Evolutionary conservation across 108 stramenopile species (phyloP).

Genomic region (Epipyxis sp.): DNA sequence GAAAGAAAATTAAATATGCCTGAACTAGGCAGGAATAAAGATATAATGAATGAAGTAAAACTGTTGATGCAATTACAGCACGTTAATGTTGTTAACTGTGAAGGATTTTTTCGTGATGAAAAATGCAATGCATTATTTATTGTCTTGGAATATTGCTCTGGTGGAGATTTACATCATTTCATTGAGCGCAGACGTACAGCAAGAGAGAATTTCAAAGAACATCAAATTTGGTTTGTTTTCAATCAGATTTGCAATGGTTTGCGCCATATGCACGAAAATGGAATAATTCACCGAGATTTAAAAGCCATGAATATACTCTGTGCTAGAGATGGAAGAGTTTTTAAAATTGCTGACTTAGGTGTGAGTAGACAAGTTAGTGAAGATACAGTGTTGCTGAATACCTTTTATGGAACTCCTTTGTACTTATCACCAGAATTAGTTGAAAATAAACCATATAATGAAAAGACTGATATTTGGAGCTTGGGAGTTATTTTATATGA

Average conservation of each 20-base stretch:
- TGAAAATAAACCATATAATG: slow-evolving; percentile 37
- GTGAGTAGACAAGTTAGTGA: slow-evolving; percentile 37
- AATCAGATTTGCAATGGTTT: slow-evolving; percentile 34
- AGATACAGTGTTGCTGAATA: slow-evolving; percentile 31
- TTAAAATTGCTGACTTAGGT: slow-evolving; percentile 45
- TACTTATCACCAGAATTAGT: slow-evolving; percentile 44
- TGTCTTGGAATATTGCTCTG: slow-evolving; percentile 38
- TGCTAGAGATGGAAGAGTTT: not conserved
- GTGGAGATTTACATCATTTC: slow-evolving; percentile 34
- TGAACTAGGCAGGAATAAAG: not conserved
- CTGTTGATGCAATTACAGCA: slow-evolving; percentile 18
- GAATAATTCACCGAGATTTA: slow-evolving; percentile 48
- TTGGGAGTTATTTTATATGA: slow-evolving; percentile 46
- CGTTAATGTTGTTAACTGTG: not conserved
- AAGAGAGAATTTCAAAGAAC: not conserved
- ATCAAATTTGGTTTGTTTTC: slow-evolving; percentile 15
- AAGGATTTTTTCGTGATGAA: slow-evolving; percentile 11
- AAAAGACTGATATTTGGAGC: slow-evolving; percentile 46
- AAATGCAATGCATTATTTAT: not conserved
- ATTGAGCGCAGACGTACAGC: not conserved
- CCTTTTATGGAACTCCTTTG: slow-evolving; percentile 46
- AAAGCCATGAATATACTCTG: not conserved
- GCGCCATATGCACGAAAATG: slow-evolving; percentile 29
- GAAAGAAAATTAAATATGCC: slow-evolving; percentile 10
- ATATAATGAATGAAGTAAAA: slow-evolving; percentile 22